phyloP scores from a whole-genome alignment of 176 grass and related monocot genomes.

The Eremochloa ophiuroides region DNA sequence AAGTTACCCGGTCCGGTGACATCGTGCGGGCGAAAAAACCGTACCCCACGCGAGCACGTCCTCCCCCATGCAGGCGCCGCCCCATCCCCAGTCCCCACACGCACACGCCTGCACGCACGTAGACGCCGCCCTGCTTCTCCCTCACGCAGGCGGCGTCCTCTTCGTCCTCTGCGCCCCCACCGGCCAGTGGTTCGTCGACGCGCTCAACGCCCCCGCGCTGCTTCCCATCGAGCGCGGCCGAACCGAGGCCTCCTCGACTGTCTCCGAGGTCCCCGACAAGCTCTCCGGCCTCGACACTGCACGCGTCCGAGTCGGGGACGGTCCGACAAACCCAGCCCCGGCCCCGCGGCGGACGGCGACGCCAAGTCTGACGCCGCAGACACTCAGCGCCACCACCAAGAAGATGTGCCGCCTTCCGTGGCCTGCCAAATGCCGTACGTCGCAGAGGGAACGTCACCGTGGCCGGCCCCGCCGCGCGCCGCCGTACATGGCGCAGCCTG shows the following conservation, averaged over 20 bases:
- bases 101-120: conserved; percentile 26
- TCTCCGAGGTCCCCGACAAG: conserved; percentile 70
- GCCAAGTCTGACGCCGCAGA: conserved; percentile 37
- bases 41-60: no score
- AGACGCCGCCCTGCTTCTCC: conserved; percentile 22
- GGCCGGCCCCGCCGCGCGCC: conserved; percentile 39
- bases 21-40: no score
- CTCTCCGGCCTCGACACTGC: conserved; percentile 65
- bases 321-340: conserved; percentile 48
- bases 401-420: conserved; percentile 21
- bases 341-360: not conserved
- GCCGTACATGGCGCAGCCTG: conserved; percentile 46
- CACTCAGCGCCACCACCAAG: not conserved
- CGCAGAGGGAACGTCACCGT: conserved; percentile 14
- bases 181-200: conserved; percentile 67
- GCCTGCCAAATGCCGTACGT: not conserved
- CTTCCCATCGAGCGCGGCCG: conserved; percentile 42
- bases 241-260: conserved; percentile 58
- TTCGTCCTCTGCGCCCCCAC: conserved; percentile 25
- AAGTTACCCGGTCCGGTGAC: no score
- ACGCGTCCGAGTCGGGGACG: no score
- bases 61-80: no score
- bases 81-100: no score
- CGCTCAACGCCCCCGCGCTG: conserved; percentile 49
- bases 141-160: conserved; percentile 51